A percentile compares a stretch with the other conserved stretches of the same genome.
Conservation (phyloP, 2,329 filamentous ascomycete genomes). For the Stagonosporopsis vannaccii region DNA sequence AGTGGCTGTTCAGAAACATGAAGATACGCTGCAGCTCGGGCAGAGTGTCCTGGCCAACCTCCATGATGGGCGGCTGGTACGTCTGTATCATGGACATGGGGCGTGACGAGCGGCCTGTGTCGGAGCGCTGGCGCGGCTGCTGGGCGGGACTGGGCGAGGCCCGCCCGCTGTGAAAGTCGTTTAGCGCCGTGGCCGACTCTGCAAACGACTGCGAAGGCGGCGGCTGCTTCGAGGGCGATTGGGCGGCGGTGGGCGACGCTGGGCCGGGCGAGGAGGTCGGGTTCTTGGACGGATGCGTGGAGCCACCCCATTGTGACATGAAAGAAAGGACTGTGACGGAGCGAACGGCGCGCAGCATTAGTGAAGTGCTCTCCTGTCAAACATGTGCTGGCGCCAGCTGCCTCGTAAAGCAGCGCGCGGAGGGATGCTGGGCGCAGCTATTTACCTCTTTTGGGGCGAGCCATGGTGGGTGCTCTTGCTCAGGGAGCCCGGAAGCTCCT, state of each 20-base stretch:
- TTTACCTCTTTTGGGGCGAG: slow-evolving; percentile 49
- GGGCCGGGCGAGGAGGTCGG: slow-evolving; percentile 40
- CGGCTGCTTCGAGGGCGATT: slow-evolving; percentile 39
- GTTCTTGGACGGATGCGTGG: slow-evolving; percentile 44
- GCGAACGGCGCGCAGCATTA: slow-evolving; percentile 38
- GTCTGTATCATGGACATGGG: slow-evolving; percentile 87
- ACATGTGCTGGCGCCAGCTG: slow-evolving; percentile 7
- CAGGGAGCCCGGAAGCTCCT: slow-evolving; percentile 21
- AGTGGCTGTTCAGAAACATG: slow-evolving; percentile 90
- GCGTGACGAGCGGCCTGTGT: slow-evolving; percentile 65
- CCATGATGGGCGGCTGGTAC: slow-evolving; percentile 86
- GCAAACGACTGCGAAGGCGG: slow-evolving; percentile 28
- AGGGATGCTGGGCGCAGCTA: slow-evolving; percentile 13
- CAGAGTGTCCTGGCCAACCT: slow-evolving; percentile 82
- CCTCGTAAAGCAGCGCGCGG: slow-evolving; percentile 15
- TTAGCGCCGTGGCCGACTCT: slow-evolving; percentile 41
- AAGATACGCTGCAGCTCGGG: slow-evolving; percentile 96
- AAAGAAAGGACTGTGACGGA: slow-evolving; percentile 77
- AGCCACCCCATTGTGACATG: slow-evolving; percentile 77
- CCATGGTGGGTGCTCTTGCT: slow-evolving; percentile 37
- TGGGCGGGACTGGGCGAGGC: slow-evolving; percentile 45
- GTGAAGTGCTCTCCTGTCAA: slow-evolving; percentile 22
- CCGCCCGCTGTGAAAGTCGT: slow-evolving; percentile 36
- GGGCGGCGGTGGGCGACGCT: slow-evolving; percentile 43
- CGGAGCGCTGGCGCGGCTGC: slow-evolving; percentile 52